These are phyloP conservation scores for Crepidotus variabilis DNA, from an alignment of 768 basidiomycete species.

Conservation along the genomic window DNA sequence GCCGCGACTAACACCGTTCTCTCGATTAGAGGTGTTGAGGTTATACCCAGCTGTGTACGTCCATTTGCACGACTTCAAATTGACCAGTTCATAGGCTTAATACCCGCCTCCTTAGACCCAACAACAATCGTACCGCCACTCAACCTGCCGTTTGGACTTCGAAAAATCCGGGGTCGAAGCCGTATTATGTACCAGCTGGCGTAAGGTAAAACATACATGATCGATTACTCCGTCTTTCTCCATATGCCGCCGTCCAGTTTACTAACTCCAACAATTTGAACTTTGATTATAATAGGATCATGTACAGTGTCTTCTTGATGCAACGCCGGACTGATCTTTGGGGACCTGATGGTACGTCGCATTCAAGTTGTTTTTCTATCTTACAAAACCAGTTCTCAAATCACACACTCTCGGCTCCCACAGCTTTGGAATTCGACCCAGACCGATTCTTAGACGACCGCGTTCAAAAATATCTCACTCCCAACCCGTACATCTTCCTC, in stretches of 20 bases:
- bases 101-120: slow-evolving; percentile 29
- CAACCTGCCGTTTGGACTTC: slow-evolving; percentile 46
- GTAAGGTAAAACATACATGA: too few relatives aligned
- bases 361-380: slow-evolving; percentile 1
- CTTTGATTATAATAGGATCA: slow-evolving; percentile 22
- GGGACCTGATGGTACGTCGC: slow-evolving; percentile 60
- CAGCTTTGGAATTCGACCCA: slow-evolving; percentile 67
- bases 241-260: too few relatives aligned
- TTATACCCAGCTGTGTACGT: slow-evolving; percentile 56
- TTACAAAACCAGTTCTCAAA: not conserved
- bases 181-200: slow-evolving; percentile 46
- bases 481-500: slow-evolving; percentile 69
- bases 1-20: not conserved
- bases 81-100: too few relatives aligned
- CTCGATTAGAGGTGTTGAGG: slow-evolving; percentile 43
- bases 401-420: not conserved
- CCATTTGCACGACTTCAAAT: not conserved
- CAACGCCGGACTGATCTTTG: slow-evolving; percentile 64
- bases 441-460: slow-evolving; percentile 68
- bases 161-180: slow-evolving; percentile 39
- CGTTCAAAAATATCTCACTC: slow-evolving; percentile 54
- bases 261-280: too few relatives aligned
- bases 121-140: slow-evolving; percentile 46
- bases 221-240: not conserved
- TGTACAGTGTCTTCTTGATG: slow-evolving; percentile 62